These are phyloP conservation scores for Neocucurbitaria cava DNA, from an alignment of 2,329 filamentous ascomycete species.

Conservation along the genomic window DNA sequence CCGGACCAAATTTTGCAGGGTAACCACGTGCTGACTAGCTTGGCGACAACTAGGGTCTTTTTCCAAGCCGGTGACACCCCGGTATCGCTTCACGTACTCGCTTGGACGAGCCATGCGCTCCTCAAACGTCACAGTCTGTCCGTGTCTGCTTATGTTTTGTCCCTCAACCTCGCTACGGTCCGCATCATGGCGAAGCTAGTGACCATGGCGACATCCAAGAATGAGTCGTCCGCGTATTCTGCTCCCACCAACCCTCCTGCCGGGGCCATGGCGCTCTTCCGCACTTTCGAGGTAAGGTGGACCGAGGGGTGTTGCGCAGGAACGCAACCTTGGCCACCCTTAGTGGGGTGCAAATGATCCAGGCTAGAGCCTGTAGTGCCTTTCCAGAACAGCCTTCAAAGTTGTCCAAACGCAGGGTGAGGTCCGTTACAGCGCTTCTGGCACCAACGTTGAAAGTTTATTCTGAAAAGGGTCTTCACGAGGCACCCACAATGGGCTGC, in stretches of 20 bases:
- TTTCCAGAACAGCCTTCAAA: constrained; percentile 31
- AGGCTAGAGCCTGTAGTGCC: constrained; percentile 26
- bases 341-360: constrained; percentile 22
- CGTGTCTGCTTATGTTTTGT: constrained; percentile 15
- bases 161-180: constrained; percentile 23
- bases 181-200: constrained; percentile 13
- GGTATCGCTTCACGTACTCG: constrained; percentile 20
- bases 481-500: constrained; percentile 15
- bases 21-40: constrained; percentile 31
- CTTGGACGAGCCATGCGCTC: constrained; percentile 23
- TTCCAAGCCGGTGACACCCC: constrained; percentile 12
- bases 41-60: constrained; percentile 15
- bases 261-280: constrained; percentile 13
- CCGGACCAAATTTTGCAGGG: constrained; percentile 26
- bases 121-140: constrained; percentile 28
- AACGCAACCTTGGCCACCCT: constrained; percentile 22
- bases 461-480: constrained; percentile 10
- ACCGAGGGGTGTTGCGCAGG: constrained; percentile 29
- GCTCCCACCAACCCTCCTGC: constrained; percentile 19
- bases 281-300: constrained; percentile 26
- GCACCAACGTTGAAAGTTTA: constrained; percentile 26
- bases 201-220: constrained; percentile 18
- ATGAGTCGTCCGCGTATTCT: constrained; percentile 14
- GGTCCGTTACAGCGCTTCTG: constrained; percentile 17
- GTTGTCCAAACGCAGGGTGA: constrained; percentile 24